These are phyloP conservation scores for Talaromyces rugulosus DNA, from an alignment of 2,329 filamentous ascomycete species.

Conservation along the genomic window DNA sequence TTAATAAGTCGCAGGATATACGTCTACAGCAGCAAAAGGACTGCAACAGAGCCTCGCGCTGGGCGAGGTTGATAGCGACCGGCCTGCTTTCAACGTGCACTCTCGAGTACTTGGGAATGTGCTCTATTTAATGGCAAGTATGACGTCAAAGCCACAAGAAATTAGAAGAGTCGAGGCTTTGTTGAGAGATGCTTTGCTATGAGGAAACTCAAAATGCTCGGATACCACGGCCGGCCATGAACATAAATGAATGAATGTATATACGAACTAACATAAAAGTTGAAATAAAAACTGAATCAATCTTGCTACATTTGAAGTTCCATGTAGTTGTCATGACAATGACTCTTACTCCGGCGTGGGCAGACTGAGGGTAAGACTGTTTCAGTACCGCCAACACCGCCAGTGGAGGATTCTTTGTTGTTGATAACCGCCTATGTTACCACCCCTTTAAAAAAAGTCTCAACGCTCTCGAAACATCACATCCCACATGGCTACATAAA, in stretches of 20 bases:
- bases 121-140: constrained; percentile 58
- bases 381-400: neutral
- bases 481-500: no score
- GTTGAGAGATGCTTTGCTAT: neutral
- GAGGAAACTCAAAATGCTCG: neutral
- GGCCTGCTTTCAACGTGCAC: constrained; percentile 44
- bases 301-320: neutral
- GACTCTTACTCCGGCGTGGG: neutral
- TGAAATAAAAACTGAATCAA: neutral
- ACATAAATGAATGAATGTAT: neutral
- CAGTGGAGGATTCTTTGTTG: neutral
- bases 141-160: constrained; percentile 45
- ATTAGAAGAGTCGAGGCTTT: constrained; percentile 38
- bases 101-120: constrained; percentile 59
- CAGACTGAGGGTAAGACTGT: neutral
- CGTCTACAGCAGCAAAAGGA: constrained; percentile 51
- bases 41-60: constrained; percentile 49
- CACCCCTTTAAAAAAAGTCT: no score
- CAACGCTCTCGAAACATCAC: neutral
- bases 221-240: neutral
- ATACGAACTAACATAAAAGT: neutral
- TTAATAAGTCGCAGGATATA: constrained; percentile 45
- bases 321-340: neutral
- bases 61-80: constrained; percentile 22
- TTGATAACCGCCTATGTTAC: neutral